Percentiles rank a stretch among this genome's conserved stretches.
Conservation (phyloP, 306 rosid genomes). For the Lagenaria siceraria region DNA sequence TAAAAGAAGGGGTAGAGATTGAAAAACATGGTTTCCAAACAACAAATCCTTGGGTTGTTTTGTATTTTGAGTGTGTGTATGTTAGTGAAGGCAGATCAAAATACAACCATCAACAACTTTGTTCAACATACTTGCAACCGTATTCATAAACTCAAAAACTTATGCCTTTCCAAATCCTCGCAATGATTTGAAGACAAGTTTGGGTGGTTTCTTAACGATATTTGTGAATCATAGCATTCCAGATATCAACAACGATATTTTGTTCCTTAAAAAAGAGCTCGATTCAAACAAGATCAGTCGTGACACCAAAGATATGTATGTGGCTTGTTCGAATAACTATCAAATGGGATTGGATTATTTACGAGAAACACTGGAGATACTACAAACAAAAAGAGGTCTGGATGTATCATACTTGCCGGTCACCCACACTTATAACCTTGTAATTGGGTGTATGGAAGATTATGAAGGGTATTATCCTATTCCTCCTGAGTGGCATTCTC, state of each 20-base stretch:
- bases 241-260: background rate
- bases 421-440: no score
- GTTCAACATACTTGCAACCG: background rate
- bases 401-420: background rate
- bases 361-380: background rate
- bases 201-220: background rate
- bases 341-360: background rate
- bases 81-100: no score
- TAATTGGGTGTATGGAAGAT: no score
- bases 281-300: background rate
- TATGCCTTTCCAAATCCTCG: background rate
- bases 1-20: no score
- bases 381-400: background rate
- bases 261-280: background rate
- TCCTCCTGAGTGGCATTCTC: no score
- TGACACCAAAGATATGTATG: background rate
- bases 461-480: no score
- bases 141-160: background rate
- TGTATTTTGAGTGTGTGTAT: no score
- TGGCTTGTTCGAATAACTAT: background rate
- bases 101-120: background rate
- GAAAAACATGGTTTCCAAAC: no score
- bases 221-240: background rate
- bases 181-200: background rate
- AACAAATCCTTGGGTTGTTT: no score